Conservation (phyloP, 371 early-diverging fungal species). For the Mucor lusitanicus region DNA sequence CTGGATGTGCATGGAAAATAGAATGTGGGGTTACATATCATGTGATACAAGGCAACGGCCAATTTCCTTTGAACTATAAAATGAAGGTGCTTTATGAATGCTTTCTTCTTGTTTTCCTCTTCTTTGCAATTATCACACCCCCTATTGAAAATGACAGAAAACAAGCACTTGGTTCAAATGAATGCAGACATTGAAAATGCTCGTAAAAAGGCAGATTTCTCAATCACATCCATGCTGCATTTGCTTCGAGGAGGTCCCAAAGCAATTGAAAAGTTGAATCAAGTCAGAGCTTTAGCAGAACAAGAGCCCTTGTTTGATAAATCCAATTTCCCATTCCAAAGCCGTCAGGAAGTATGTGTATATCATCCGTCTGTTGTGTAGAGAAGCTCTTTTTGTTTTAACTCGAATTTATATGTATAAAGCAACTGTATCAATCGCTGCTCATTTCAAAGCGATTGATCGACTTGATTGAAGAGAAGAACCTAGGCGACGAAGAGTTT, state of each 20-base stretch:
- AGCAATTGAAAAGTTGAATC: conserved; percentile 26
- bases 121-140: background rate
- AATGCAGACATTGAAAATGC: conserved; percentile 49
- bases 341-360: conserved; percentile 39
- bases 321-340: conserved; percentile 31
- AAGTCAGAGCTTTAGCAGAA: conserved; percentile 35
- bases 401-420: background rate
- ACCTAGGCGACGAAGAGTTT: conserved; percentile 30
- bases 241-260: conserved; percentile 47
- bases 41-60: background rate
- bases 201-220: conserved; percentile 48
- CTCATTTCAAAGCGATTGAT: conserved; percentile 31
- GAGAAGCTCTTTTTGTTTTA: background rate
- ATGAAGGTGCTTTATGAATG: background rate
- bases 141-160: conserved; percentile 20
- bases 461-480: conserved; percentile 47
- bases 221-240: conserved; percentile 33
- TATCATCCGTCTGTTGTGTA: too few relatives aligned
- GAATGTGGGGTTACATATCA: background rate
- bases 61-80: background rate
- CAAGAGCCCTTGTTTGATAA: conserved; percentile 52
- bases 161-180: conserved; percentile 36
- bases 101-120: conserved; percentile 1
- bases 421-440: conserved; percentile 40
- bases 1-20: background rate